A percentile compares a stretch with the other conserved stretches of the same genome.
phyloP scores from a whole-genome alignment of 208 protist species.

The Endotrypanum monterogeii region DNA sequence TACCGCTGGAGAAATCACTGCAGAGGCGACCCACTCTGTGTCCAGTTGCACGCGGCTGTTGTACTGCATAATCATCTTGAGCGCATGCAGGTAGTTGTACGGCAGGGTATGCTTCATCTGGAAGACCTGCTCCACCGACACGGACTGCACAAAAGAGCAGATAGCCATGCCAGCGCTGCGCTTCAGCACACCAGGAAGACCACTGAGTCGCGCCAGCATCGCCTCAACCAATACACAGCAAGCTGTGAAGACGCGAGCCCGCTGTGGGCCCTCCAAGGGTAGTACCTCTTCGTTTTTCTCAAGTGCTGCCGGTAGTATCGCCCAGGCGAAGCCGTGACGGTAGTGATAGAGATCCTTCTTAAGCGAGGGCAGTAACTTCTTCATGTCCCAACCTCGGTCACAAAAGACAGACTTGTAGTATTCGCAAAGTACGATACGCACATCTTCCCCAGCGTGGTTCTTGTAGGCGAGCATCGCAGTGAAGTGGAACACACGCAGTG shows the following conservation, averaged over 20 bases:
- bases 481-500: constrained; percentile 84
- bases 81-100: constrained; percentile 77
- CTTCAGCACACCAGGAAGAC: constrained; percentile 64
- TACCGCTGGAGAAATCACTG: constrained; percentile 54
- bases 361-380: constrained; percentile 59
- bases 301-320: constrained; percentile 63
- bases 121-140: constrained; percentile 62
- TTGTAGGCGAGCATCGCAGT: constrained; percentile 84
- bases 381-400: constrained; percentile 88
- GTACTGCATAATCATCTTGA: constrained; percentile 88
- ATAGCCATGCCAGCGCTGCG: constrained; percentile 45
- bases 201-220: constrained; percentile 78
- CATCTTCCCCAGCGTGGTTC: constrained; percentile 84
- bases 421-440: constrained; percentile 74
- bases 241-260: constrained; percentile 68
- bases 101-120: constrained; percentile 86
- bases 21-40: constrained; percentile 49
- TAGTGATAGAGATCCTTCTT: constrained; percentile 90
- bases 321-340: constrained; percentile 88
- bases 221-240: constrained; percentile 78
- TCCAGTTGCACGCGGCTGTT: constrained; percentile 82
- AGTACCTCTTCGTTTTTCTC: constrained; percentile 81
- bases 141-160: constrained; percentile 61
- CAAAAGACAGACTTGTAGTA: constrained; percentile 93
- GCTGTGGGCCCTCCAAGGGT: constrained; percentile 62